phyloP scores from a whole-genome alignment of 2,329 filamentous ascomycete species.

The Fusarium liriodendri region DNA sequence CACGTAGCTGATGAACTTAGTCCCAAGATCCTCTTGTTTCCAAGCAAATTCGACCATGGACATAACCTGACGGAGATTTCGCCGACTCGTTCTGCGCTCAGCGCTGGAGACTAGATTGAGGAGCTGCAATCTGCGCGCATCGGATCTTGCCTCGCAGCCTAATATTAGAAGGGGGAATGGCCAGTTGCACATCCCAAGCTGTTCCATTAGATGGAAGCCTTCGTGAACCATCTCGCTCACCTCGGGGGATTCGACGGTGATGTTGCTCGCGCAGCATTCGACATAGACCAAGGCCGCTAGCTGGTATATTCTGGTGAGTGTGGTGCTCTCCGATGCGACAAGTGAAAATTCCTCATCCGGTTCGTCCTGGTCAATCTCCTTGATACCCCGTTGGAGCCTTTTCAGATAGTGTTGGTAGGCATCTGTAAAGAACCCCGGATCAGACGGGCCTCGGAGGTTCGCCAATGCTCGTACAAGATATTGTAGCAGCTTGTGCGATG shows the following conservation, averaged over 20 bases:
- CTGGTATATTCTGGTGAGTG: background rate
- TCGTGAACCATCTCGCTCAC: background rate
- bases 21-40: background rate
- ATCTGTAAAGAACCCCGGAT: background rate
- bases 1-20: background rate
- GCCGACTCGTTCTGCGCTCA: background rate
- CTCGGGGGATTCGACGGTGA: background rate
- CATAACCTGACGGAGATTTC: background rate
- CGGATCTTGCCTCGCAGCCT: background rate
- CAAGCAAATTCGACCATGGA: background rate
- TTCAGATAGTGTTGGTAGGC: background rate
- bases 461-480: background rate
- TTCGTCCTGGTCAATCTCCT: background rate
- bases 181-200: background rate
- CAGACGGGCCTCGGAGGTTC: background rate
- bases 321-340: background rate
- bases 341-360: background rate
- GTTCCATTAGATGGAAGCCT: background rate
- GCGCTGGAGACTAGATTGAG: background rate
- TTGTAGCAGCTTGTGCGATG: background rate
- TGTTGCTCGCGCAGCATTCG: background rate
- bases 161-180: background rate
- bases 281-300: background rate
- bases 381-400: background rate
- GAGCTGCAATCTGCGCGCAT: background rate